Conservation (phyloP, 2,329 filamentous ascomycete genomes). For the Penicillium capsulatum region DNA sequence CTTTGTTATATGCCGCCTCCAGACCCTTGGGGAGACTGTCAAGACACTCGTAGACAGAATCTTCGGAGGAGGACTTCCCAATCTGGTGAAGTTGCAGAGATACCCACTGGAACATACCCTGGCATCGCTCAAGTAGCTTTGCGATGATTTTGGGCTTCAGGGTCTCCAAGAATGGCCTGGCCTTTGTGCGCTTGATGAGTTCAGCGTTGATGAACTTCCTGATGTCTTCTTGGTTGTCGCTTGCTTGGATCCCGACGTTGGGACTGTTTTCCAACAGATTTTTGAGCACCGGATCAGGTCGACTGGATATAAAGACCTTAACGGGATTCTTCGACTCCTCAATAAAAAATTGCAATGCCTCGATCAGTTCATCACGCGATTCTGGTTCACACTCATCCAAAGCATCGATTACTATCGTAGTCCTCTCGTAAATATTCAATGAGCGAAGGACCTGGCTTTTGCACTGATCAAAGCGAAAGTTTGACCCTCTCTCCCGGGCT, state of each 20-base stretch:
- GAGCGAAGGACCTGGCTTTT: conserved; percentile 18
- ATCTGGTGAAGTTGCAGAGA: conserved; percentile 15
- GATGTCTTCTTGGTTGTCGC: conserved; percentile 16
- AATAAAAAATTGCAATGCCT: no score
- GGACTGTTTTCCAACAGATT: conserved; percentile 42
- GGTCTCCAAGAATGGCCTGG: neutral
- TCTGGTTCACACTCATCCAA: no score
- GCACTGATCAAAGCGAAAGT: conserved; percentile 1
- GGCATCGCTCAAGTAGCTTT: conserved; percentile 5
- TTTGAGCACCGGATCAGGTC: conserved; percentile 29
- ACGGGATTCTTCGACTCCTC: no score
- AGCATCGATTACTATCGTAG: no score
- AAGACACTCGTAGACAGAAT: conserved; percentile 7
- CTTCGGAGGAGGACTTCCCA: conserved; percentile 1
- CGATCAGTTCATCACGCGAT: no score
- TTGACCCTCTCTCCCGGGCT: neutral
- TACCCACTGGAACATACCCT: conserved; percentile 20
- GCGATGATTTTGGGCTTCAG: conserved; percentile 5
- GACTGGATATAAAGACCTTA: no score
- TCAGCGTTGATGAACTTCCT: conserved; percentile 5
- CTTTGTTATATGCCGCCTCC: conserved; percentile 11
- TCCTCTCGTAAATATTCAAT: conserved; percentile 28
- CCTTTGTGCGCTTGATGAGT: conserved; percentile 2
- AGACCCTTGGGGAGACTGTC: conserved; percentile 10
- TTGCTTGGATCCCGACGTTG: conserved; percentile 43